phyloP scores from a whole-genome alignment of 768 basidiomycete species.

The Termitomyces titanicus region DNA sequence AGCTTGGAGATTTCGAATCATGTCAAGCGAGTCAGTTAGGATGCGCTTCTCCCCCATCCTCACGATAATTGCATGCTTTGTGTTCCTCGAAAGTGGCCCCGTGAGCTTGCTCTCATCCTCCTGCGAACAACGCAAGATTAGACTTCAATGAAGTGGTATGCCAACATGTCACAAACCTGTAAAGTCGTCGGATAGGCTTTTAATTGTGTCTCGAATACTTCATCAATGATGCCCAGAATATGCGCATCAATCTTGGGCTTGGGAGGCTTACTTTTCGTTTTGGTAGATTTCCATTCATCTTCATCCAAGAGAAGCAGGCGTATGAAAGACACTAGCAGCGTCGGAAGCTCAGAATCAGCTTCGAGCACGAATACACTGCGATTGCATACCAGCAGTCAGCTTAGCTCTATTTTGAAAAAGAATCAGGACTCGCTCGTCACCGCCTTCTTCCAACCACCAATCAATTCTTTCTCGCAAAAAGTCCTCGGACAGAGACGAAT shows the following conservation, averaged over 20 bases:
- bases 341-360: constrained; percentile 47
- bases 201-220: constrained; percentile 49
- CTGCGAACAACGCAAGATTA: constrained; percentile 17
- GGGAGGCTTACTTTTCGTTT: constrained; percentile 66
- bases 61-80: constrained; percentile 64
- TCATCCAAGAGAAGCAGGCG: constrained; percentile 56
- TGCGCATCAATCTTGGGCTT: constrained; percentile 58
- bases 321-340: constrained; percentile 58
- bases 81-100: constrained; percentile 37
- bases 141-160: neutral
- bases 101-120: constrained; percentile 52
- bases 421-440: constrained; percentile 69
- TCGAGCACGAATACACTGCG: constrained; percentile 55
- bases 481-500: constrained; percentile 18
- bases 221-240: constrained; percentile 42
- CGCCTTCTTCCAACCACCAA: constrained; percentile 90
- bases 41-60: constrained; percentile 80
- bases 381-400: neutral
- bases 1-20: constrained; percentile 12
- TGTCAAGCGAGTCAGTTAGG: constrained; percentile 30
- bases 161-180: constrained; percentile 40
- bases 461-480: constrained; percentile 65
- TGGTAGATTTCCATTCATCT: constrained; percentile 57
- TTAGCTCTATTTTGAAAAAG: neutral
- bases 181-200: constrained; percentile 54